Base-by-base conservation (phyloP, 306 rosid species). In the Acacia melanoxylon region DNA sequence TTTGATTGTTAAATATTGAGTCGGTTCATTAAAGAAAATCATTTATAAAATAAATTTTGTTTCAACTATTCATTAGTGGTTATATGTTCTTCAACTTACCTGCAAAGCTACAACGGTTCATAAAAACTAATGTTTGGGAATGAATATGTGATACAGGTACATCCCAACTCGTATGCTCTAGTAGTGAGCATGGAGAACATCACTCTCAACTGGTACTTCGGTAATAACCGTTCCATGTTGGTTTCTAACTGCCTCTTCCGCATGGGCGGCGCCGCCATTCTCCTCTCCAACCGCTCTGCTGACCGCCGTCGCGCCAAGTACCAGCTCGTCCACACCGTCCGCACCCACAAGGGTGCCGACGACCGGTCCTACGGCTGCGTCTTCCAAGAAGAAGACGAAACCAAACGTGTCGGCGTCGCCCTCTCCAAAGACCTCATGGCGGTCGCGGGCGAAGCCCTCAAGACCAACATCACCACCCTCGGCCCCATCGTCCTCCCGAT, bases 171-270 rank as follows among this genome's bases (percentile, higher is more conserved):
- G 0, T 94, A 93, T 45, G 98, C 97, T 8, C 79, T 94, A 4
- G 97, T 93, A 35, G 93, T 94, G 5, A 93, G 95, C 91, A 92
- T 86, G 92, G 98, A 94, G 89, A 94, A 94, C 88, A 94, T 94
- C 29, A 93, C 97, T 3, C 92, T 93, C 9, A 93, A 93, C 68
- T 93, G 95, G 97, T 94, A 94, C 83, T 80, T 91, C 15, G 98
- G 98, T 56, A 94, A 94, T 86, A 94, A 93, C 83, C 78, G 94
- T 0, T 88, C 98, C 2, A 94, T 92, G 98, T 84, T 94, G 0
- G 92, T 94, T 69, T 90, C 97, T 2, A 94, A 94, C 74, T 94
- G 98, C 82, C 93, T 94, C 45, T 94, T 94, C 67, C 88, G 98
- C 29, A 73, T 92, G 90, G 98, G 98, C 0, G 97, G 94, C 1